These are phyloP conservation scores for Triadica sebifera DNA, from an alignment of 345 rosid species.

Conservation along the genomic window DNA sequence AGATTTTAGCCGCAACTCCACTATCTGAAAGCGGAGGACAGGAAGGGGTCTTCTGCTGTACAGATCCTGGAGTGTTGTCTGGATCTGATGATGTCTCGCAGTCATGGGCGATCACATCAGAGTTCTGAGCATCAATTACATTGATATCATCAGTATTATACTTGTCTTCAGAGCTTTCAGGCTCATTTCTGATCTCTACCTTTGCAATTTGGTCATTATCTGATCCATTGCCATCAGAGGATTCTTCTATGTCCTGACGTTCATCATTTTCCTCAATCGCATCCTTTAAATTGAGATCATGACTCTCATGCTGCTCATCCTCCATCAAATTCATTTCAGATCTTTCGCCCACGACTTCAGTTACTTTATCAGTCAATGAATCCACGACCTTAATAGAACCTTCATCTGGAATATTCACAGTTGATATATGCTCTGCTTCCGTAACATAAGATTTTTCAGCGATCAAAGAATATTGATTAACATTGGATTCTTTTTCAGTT, in stretches of 20 bases:
- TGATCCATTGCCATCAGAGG: neutral
- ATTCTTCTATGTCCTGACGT: neutral
- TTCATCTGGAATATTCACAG: neutral
- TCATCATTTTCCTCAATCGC: neutral
- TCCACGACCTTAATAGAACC: neutral
- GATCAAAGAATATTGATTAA: neutral
- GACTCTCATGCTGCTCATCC: neutral
- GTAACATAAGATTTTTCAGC: neutral
- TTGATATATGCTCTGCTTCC: neutral
- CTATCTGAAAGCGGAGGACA: neutral
- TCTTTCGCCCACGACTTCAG: neutral
- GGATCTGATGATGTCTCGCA: neutral
- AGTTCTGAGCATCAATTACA: neutral
- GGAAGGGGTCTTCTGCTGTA: conserved; percentile 9
- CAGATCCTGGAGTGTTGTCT: conserved; percentile 3
- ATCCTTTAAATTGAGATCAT: neutral
- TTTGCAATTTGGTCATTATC: neutral
- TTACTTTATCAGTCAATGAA: neutral
- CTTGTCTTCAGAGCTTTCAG: neutral
- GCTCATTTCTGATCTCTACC: neutral
- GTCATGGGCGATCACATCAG: neutral
- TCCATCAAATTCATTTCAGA: conserved; percentile 5
- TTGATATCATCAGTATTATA: neutral
- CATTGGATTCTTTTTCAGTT: neutral
- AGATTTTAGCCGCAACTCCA: neutral